These are phyloP conservation scores for Phaseolus lunatus DNA, from an alignment of 306 rosid genomes.

Conservation along the genomic window DNA sequence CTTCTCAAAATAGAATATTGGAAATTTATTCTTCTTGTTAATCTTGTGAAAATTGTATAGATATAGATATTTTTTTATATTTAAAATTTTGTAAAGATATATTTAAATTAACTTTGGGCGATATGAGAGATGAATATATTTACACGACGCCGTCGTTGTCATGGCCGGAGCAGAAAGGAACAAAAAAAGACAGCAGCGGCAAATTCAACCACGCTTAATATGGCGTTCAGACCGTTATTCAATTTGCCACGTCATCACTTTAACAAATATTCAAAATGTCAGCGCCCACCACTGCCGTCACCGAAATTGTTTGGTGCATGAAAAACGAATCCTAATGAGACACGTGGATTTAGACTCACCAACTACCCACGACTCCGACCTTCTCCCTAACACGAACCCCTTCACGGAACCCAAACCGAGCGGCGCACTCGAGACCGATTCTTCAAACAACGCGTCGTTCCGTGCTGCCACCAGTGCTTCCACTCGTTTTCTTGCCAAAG, in stretches of 20 bases:
- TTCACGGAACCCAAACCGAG: slow-evolving; percentile 69
- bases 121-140: no score
- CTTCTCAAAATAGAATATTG: no score
- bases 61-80: no score
- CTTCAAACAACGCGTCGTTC: slow-evolving; percentile 50
- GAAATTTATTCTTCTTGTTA: no score
- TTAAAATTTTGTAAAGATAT: no score
- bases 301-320: neutral
- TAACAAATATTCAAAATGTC: slow-evolving; percentile 33
- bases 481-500: slow-evolving; percentile 30
- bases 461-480: neutral
- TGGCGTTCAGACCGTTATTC: slow-evolving; percentile 56
- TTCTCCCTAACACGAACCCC: slow-evolving; percentile 84
- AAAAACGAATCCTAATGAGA: neutral
- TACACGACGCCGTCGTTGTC: no score
- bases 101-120: no score
- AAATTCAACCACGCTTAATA: no score
- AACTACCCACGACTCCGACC: slow-evolving; percentile 65
- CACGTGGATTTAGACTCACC: slow-evolving; percentile 53
- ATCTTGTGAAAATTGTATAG: no score
- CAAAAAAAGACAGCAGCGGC: no score
- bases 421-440: slow-evolving; percentile 61
- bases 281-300: slow-evolving; percentile 27
- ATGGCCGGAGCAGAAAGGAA: no score
- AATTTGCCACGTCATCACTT: slow-evolving; percentile 65